Evolutionary conservation across 2,329 filamentous ascomycete species (phyloP).

Genomic region (Aspergillus sp.): DNA sequence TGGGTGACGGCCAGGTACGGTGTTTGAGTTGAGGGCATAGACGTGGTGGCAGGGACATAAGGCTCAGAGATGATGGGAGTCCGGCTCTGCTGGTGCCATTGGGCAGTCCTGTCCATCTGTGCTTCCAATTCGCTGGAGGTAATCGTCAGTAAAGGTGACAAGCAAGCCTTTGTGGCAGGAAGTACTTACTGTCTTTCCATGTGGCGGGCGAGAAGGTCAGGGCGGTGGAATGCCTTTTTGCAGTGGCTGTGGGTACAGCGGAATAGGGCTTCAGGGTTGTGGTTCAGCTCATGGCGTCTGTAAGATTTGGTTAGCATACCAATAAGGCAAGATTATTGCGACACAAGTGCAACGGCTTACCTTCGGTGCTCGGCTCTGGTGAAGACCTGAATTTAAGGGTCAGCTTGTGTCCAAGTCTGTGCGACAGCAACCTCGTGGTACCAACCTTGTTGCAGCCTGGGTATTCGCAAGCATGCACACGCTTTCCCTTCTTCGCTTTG

Average conservation of each 20-base stretch:
- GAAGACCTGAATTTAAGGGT: constrained; percentile 43
- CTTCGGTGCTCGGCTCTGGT: constrained; percentile 53
- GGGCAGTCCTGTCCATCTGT: constrained; percentile 31
- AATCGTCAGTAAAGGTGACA: constrained; percentile 14
- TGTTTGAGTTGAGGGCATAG: constrained; percentile 26
- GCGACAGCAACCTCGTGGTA: constrained; percentile 9
- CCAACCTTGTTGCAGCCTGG: constrained; percentile 52
- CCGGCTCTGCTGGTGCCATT: constrained; percentile 31
- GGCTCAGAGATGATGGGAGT: constrained; percentile 25
- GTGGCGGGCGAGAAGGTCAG: constrained; percentile 51
- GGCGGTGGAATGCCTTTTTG: constrained; percentile 51
- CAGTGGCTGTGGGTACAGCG: constrained; percentile 48
- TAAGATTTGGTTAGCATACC: constrained; percentile 8
- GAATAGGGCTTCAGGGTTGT: constrained; percentile 51
- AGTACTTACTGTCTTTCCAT: constrained; percentile 53
- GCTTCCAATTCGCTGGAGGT: constrained; percentile 38
- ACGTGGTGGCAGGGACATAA: constrained; percentile 26
- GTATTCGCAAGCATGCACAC: constrained; percentile 52
- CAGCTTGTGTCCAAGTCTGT: constrained; percentile 5
- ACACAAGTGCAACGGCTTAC: constrained; percentile 23
- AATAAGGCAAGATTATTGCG: background rate
- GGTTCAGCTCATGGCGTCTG: constrained; percentile 54
- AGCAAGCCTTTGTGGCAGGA: background rate
- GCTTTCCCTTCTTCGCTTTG: constrained; percentile 56
- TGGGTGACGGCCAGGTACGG: constrained; percentile 30